These are phyloP conservation scores for Kodamaea ohmeri DNA, from an alignment of 1,139 yeast genomes.

Conservation along the genomic window DNA sequence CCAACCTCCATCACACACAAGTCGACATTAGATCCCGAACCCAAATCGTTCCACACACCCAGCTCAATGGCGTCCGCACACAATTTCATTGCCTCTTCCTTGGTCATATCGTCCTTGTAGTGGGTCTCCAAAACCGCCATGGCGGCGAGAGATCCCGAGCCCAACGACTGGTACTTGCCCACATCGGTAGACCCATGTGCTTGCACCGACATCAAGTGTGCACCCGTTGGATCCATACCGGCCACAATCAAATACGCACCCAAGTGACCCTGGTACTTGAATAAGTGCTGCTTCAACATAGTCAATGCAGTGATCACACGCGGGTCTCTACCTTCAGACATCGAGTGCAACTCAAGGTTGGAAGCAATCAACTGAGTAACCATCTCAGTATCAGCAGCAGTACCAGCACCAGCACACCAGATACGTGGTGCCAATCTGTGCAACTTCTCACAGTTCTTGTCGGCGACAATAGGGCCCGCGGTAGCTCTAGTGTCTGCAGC, in stretches of 20 bases:
- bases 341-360: conserved; percentile 83
- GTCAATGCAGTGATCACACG: conserved; percentile 93
- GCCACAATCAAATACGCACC: conserved; percentile 98
- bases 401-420: conserved; percentile 99
- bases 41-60: conserved; percentile 98
- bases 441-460: conserved; percentile 94
- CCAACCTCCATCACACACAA: conserved; percentile 94
- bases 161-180: conserved; percentile 87
- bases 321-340: conserved; percentile 81
- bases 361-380: conserved; percentile 91
- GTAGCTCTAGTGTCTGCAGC: conserved; percentile 99
- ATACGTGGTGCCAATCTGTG: conserved; percentile 89
- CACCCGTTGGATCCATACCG: conserved; percentile 95
- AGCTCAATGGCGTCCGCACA: conserved; percentile 94
- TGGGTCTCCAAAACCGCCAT: conserved; percentile 93
- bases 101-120: conserved; percentile 75
- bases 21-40: conserved; percentile 97
- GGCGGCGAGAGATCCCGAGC: conserved; percentile 98
- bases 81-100: conserved; percentile 83
- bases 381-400: conserved; percentile 99
- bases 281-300: conserved; percentile 89
- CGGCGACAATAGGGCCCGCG: conserved; percentile 93
- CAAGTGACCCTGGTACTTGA: conserved; percentile 93
- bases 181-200: conserved; percentile 98
- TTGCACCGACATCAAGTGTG: conserved; percentile 87